These are phyloP conservation scores for Plasmodium vivax DNA, from an alignment of 169 alveolate genomes.

Conservation along the genomic window DNA sequence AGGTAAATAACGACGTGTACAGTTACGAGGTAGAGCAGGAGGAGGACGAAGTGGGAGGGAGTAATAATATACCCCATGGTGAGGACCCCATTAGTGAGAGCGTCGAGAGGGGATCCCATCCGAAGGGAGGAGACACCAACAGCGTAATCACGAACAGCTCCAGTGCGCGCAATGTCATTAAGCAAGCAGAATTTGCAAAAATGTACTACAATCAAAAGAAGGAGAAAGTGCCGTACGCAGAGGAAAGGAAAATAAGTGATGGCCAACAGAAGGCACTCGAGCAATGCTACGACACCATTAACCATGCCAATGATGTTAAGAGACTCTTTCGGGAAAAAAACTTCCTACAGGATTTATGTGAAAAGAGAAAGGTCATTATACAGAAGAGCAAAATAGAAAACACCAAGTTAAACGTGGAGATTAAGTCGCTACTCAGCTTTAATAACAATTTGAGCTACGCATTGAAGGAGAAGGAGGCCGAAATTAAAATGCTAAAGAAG, in stretches of 20 bases:
- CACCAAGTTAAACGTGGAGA: conserved; percentile 46
- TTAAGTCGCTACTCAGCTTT: conserved; percentile 55
- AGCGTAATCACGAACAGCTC: not conserved
- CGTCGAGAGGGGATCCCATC: not conserved
- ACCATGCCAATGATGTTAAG: conserved; percentile 25
- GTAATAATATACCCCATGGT: not conserved
- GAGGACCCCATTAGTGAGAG: not conserved
- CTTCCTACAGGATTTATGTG: conserved; percentile 64
- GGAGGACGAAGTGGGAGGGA: not conserved
- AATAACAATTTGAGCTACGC: conserved; percentile 65
- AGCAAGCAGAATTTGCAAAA: not conserved
- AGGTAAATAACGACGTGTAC: not conserved
- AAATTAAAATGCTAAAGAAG: conserved; percentile 50
- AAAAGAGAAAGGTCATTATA: conserved; percentile 45
- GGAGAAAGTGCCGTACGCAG: not conserved
- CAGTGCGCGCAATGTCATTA: not conserved
- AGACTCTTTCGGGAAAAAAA: conserved; percentile 37
- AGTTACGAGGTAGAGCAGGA: not conserved
- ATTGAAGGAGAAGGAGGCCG: conserved; percentile 72
- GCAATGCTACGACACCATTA: not conserved
- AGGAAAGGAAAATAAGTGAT: conserved; percentile 27
- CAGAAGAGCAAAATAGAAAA: conserved; percentile 70
- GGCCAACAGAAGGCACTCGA: conserved; percentile 10
- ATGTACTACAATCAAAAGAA: not conserved
- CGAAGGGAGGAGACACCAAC: not conserved